Percentiles rank a stretch among this genome's conserved stretches.
Conservation (phyloP, 2,329 filamentous ascomycete genomes). For the Botrytis paeoniae region DNA sequence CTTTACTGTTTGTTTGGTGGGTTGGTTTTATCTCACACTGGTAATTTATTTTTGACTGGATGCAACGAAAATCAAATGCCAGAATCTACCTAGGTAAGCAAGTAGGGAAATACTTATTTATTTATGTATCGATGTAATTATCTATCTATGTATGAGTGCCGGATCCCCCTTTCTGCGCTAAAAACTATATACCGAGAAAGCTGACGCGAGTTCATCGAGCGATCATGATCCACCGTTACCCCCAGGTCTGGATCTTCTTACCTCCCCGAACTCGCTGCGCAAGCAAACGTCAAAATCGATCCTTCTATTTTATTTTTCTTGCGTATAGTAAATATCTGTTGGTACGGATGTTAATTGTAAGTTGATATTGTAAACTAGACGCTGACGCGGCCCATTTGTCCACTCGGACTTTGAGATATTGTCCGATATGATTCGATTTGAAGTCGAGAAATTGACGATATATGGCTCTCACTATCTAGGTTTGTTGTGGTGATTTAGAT, state of each 20-base stretch:
- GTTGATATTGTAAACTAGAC: not conserved
- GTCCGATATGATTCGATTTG: too few relatives aligned
- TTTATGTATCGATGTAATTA: not conserved
- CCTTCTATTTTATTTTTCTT: not conserved
- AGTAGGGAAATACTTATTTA: not conserved
- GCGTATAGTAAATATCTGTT: accelerated
- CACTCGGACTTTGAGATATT: not conserved
- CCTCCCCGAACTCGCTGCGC: not conserved
- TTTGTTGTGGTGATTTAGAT: too few relatives aligned
- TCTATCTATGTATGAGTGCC: not conserved
- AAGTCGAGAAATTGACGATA: too few relatives aligned
- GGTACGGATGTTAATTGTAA: too few relatives aligned
- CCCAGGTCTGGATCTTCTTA: not conserved
- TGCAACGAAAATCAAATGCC: too few relatives aligned
- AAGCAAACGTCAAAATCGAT: not conserved
- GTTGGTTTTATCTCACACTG: too few relatives aligned
- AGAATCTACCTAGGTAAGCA: accelerated
- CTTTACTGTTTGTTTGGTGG: too few relatives aligned
- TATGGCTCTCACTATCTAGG: too few relatives aligned
- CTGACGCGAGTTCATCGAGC: not conserved
- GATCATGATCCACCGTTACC: accelerated
- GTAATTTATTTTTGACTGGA: too few relatives aligned
- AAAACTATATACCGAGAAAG: not conserved
- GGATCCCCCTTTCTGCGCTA: not conserved
- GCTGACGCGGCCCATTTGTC: not conserved